phyloP scores from a whole-genome alignment of 2,329 filamentous ascomycete genomes.

The Ambrosiella cleistominuta region DNA sequence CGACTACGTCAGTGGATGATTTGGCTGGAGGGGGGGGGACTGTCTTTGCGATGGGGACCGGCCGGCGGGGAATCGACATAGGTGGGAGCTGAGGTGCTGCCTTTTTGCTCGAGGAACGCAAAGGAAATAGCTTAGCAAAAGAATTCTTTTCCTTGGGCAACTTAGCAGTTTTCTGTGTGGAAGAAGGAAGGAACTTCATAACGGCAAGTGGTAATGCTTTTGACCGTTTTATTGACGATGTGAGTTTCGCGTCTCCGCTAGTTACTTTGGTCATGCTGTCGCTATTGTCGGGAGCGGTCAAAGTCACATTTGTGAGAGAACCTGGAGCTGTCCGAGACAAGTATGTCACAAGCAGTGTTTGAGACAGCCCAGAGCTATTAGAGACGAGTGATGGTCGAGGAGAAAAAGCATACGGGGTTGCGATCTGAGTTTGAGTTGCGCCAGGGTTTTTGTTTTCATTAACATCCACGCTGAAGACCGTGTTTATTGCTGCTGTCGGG shows the following conservation, averaged over 20 bases:
- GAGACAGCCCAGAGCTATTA: constrained; percentile 3
- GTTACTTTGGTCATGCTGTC: not conserved
- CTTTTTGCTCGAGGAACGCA: constrained; percentile 12
- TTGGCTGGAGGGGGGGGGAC: not conserved
- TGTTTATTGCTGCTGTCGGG: not conserved
- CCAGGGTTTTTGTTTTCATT: not conserved
- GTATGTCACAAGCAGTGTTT: constrained; percentile 6
- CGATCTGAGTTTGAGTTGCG: not conserved
- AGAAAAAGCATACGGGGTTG: not conserved
- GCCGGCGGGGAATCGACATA: constrained; percentile 23
- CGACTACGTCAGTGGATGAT: not conserved
- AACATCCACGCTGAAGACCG: not conserved
- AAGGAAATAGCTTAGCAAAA: constrained; percentile 16
- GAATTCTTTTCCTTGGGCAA: constrained; percentile 13
- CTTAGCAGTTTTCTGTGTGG: constrained; percentile 12
- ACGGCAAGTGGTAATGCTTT: constrained; percentile 13
- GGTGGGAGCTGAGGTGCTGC: constrained; percentile 15
- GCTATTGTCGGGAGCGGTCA: not conserved
- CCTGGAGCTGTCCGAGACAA: not conserved
- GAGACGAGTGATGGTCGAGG: not conserved
- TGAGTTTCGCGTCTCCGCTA: not conserved
- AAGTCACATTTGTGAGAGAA: constrained; percentile 1
- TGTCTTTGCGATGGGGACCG: constrained; percentile 16
- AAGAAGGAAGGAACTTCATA: constrained; percentile 12
- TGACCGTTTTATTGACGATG: constrained; percentile 2